Conservation (phyloP, 2,329 filamentous ascomycete genomes). For the Cladosporium velox region DNA sequence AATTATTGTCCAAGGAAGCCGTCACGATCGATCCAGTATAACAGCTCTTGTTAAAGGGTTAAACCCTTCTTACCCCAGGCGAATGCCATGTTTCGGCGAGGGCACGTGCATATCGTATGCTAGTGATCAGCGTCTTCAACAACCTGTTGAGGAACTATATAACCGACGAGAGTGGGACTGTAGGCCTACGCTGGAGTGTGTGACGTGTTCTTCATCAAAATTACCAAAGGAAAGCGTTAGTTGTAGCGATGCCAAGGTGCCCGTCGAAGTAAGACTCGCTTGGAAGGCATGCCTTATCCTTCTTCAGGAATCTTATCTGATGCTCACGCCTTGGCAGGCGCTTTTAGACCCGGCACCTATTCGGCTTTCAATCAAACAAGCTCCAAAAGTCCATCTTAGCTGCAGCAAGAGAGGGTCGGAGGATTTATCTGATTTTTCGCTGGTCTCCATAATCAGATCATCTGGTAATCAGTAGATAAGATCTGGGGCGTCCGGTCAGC, state of each 20-base stretch:
- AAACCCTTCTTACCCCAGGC: background rate
- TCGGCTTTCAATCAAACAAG: background rate
- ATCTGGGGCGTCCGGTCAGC: constrained; percentile 1
- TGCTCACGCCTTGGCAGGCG: background rate
- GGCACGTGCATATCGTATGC: background rate
- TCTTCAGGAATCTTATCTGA: constrained; percentile 14
- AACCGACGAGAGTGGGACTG: background rate
- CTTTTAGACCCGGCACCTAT: background rate
- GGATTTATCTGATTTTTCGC: constrained; percentile 10
- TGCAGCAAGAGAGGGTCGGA: background rate
- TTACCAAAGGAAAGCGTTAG: background rate
- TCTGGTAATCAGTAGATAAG: constrained; percentile 11
- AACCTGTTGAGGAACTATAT: background rate
- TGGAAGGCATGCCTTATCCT: background rate
- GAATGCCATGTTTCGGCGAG: background rate
- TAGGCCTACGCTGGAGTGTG: background rate
- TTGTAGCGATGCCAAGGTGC: background rate
- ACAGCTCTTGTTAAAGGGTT: no score
- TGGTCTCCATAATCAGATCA: background rate
- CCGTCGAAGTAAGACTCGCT: background rate
- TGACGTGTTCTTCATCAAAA: background rate
- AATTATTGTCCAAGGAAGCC: no score
- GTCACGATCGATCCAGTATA: no score
- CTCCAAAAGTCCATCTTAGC: background rate
- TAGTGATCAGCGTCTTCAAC: background rate